These are phyloP conservation scores for Globisporangium ultimum DNA, from an alignment of 352 stramenopile genomes.

Conservation along the genomic window DNA sequence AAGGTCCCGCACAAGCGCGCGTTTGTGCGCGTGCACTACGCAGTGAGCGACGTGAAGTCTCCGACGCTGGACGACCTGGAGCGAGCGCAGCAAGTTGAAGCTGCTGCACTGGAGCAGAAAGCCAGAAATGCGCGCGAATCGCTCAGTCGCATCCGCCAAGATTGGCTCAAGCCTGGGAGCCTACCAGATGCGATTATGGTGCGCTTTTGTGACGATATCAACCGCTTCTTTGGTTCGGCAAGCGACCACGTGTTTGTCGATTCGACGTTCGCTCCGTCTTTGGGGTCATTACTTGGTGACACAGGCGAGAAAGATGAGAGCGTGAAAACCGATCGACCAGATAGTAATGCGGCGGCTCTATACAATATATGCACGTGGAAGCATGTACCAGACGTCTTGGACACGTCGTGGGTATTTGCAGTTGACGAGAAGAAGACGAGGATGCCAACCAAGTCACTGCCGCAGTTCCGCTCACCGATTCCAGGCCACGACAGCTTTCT, in stretches of 20 bases:
- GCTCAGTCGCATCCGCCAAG: not conserved
- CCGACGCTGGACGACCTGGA: slow-evolving; percentile 9
- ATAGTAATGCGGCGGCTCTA: not conserved
- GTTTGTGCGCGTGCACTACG: slow-evolving; percentile 46
- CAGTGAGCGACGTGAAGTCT: not conserved
- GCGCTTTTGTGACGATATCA: slow-evolving; percentile 31
- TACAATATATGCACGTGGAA: slow-evolving; percentile 22
- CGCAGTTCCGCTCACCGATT: slow-evolving; percentile 19
- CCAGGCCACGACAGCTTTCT: slow-evolving; percentile 31
- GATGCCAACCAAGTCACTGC: not conserved
- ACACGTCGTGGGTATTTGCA: slow-evolving; percentile 28
- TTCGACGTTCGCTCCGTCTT: slow-evolving; percentile 20
- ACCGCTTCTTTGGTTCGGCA: slow-evolving; percentile 26
- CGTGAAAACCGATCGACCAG: not conserved
- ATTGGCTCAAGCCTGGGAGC: too few species aligned
- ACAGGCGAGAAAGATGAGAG: not conserved
- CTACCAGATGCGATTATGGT: not conserved
- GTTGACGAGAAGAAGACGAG: not conserved
- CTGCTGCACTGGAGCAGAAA: not conserved
- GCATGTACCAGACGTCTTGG: slow-evolving; percentile 19
- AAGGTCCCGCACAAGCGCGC: slow-evolving; percentile 24
- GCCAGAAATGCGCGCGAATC: not conserved
- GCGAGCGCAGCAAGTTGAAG: not conserved
- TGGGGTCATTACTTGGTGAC: slow-evolving; percentile 3
- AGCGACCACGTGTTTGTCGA: slow-evolving; percentile 34